Evolutionary conservation across 2,329 filamentous ascomycete species (phyloP).

Genomic region (Colletotrichum noveboracense): DNA sequence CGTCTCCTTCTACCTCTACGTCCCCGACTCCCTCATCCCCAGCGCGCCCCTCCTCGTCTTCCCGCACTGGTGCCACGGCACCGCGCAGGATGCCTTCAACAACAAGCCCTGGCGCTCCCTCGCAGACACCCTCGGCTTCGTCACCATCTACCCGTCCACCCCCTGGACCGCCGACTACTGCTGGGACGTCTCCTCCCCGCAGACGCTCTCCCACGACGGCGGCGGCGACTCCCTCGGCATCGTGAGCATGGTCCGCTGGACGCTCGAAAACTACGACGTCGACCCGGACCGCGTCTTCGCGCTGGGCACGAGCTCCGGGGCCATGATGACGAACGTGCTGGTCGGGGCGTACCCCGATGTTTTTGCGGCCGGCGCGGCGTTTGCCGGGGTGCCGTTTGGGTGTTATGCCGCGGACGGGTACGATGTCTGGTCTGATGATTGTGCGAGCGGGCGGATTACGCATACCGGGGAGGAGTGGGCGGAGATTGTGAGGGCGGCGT

Average conservation of each 20-base stretch:
- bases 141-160: slow-evolving; percentile 47
- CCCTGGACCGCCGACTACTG: slow-evolving; percentile 49
- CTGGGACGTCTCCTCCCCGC: slow-evolving; percentile 62
- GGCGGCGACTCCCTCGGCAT: slow-evolving; percentile 58
- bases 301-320: slow-evolving; percentile 55
- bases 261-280: slow-evolving; percentile 49
- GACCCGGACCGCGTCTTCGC: slow-evolving; percentile 55
- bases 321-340: slow-evolving; percentile 62
- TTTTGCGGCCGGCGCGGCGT: slow-evolving; percentile 54
- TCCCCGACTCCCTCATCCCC: slow-evolving; percentile 44
- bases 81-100: slow-evolving; percentile 52
- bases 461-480: slow-evolving; percentile 39
- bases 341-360: slow-evolving; percentile 57
- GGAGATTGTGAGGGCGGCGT: slow-evolving; percentile 42
- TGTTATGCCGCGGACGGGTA: slow-evolving; percentile 51
- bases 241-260: slow-evolving; percentile 58
- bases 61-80: slow-evolving; percentile 63
- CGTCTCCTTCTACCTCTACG: slow-evolving; percentile 58
- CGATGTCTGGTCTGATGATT: slow-evolving; percentile 56
- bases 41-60: slow-evolving; percentile 59
- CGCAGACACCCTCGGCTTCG: slow-evolving; percentile 59
- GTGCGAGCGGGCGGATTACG: slow-evolving; percentile 52
- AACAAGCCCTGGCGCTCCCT: slow-evolving; percentile 58
- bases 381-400: slow-evolving; percentile 47
- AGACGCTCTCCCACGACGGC: slow-evolving; percentile 52